phyloP scores from a whole-genome alignment of 169 alveolate species.

The Blepharisma undulans region DNA sequence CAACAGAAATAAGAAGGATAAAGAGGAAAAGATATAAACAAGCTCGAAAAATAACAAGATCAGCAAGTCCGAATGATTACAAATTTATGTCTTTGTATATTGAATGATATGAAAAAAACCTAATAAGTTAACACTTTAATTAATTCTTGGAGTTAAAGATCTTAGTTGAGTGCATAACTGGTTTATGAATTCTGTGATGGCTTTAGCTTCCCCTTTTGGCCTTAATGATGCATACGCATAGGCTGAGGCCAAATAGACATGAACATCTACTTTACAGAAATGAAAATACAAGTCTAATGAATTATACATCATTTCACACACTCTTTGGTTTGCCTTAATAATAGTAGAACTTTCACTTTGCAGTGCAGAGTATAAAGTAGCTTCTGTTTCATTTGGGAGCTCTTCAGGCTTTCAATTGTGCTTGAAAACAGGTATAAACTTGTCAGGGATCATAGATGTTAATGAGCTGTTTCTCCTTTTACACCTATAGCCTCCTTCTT shows the following conservation, averaged over 20 bases:
- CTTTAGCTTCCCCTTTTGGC: not conserved
- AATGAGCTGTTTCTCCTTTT: not conserved
- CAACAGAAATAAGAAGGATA: not conserved
- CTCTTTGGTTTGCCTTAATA: not conserved
- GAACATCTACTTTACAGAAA: slow-evolving; percentile 21
- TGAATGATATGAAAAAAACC: not conserved
- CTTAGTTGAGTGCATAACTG: not conserved
- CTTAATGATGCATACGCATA: slow-evolving; percentile 2
- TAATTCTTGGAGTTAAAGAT: not conserved
- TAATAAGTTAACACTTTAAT: not conserved
- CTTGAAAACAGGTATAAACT: not conserved
- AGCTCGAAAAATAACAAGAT: not conserved
- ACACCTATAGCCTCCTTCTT: slow-evolving; percentile 30
- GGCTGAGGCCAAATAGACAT: slow-evolving; percentile 7
- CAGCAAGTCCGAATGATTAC: not conserved
- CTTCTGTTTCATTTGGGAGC: slow-evolving; percentile 3
- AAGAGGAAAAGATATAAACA: not conserved
- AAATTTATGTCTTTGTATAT: not conserved
- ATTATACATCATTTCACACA: not conserved
- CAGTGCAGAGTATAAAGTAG: not conserved
- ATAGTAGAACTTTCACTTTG: not conserved
- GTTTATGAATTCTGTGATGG: slow-evolving; percentile 19
- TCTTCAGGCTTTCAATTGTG: slow-evolving; percentile 31
- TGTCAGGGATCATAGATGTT: not conserved
- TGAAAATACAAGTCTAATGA: slow-evolving; percentile 7